Percentiles rank a stretch among this genome's conserved stretches.
These are phyloP conservation scores for Penicillium sp. DNA, from an alignment of 2,329 filamentous ascomycete genomes.

Conservation along the genomic window DNA sequence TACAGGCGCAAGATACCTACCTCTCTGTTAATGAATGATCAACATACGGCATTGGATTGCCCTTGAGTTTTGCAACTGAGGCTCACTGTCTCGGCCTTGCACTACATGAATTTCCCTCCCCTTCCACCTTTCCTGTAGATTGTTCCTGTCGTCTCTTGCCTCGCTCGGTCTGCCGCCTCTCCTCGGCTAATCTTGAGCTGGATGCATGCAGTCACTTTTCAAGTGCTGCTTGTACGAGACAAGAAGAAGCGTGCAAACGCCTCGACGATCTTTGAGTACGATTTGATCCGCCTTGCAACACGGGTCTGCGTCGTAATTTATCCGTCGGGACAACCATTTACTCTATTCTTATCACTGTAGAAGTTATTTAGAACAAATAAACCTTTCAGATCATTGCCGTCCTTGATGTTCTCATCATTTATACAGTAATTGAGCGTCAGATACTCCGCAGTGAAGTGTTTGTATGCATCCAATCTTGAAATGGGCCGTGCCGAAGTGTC, in stretches of 20 bases:
- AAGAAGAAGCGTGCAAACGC: constrained; percentile 37
- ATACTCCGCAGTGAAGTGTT: too few relatives aligned
- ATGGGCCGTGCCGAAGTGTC: not conserved
- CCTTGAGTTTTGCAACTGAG: not conserved
- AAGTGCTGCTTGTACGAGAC: constrained; percentile 43
- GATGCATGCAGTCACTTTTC: constrained; percentile 30
- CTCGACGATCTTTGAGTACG: constrained; percentile 53
- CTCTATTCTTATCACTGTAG: not conserved
- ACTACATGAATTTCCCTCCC: not conserved
- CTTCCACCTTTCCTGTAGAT: not conserved
- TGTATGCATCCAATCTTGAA: too few relatives aligned
- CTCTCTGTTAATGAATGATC: constrained; percentile 20
- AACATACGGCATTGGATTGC: constrained; percentile 11
- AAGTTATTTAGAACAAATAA: not conserved
- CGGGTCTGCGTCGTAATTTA: constrained; percentile 46
- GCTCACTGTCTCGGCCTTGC: not conserved
- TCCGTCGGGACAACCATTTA: constrained; percentile 39
- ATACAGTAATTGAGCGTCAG: too few relatives aligned
- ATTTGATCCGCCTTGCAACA: constrained; percentile 35
- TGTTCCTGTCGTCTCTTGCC: constrained; percentile 44
- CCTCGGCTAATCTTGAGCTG: constrained; percentile 42
- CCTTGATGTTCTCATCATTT: too few relatives aligned
- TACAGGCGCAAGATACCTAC: constrained; percentile 27
- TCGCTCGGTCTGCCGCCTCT: constrained; percentile 46
- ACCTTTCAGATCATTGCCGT: too few relatives aligned